phyloP scores from a whole-genome alignment of 1,284 basidiomycete species.

The Fomitopsis schrenkii region DNA sequence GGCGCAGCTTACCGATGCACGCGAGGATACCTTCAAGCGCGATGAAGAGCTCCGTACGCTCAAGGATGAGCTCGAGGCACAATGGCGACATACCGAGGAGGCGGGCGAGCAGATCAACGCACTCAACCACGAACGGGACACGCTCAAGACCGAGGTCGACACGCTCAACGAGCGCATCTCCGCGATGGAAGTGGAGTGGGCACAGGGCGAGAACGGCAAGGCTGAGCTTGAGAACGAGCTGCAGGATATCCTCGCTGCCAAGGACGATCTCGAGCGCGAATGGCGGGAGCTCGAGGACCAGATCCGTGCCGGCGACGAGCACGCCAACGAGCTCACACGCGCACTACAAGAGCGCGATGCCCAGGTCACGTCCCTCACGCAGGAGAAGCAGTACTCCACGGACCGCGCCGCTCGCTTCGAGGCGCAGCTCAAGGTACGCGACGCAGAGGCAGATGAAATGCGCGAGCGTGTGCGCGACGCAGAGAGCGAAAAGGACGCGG shows the following conservation, averaged over 20 bases:
- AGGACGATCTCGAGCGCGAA: slow-evolving; percentile 50
- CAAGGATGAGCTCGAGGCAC: slow-evolving; percentile 55
- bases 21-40: slow-evolving; percentile 30
- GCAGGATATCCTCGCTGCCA: slow-evolving; percentile 43
- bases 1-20: slow-evolving; percentile 23
- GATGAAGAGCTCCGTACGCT: slow-evolving; percentile 47
- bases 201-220: slow-evolving; percentile 49
- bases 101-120: slow-evolving; percentile 24
- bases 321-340: slow-evolving; percentile 40
- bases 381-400: slow-evolving; percentile 50
- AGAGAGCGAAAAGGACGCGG: slow-evolving; percentile 44
- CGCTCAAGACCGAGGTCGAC: slow-evolving; percentile 36
- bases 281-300: slow-evolving; percentile 44
- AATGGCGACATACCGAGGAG: slow-evolving; percentile 55
- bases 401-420: slow-evolving; percentile 54
- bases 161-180: slow-evolving; percentile 30
- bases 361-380: slow-evolving; percentile 47
- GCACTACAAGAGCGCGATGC: slow-evolving; percentile 55
- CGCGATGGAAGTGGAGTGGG: slow-evolving; percentile 51
- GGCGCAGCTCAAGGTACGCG: slow-evolving; percentile 48
- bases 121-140: slow-evolving; percentile 27
- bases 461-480: slow-evolving; percentile 35
- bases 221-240: slow-evolving; percentile 50
- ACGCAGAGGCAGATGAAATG: slow-evolving; percentile 42
- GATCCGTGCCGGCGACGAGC: slow-evolving; percentile 43